phyloP scores from a whole-genome alignment of 2,329 filamentous ascomycete genomes.

The Venturia carpophila region DNA sequence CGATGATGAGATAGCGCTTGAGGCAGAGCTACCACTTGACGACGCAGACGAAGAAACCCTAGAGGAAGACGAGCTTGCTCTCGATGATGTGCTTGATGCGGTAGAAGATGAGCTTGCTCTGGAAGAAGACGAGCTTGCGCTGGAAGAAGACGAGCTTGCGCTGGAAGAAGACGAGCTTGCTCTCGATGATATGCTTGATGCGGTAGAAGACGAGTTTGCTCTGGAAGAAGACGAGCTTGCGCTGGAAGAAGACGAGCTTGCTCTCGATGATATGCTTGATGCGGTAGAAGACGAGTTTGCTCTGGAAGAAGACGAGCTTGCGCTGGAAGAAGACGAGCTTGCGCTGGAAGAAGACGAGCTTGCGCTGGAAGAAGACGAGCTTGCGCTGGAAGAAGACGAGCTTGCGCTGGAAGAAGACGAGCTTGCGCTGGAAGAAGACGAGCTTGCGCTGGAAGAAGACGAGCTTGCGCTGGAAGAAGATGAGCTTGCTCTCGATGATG shows the following conservation, averaged over 20 bases:
- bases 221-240: neutral
- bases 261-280: too few species aligned
- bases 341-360: constrained; percentile 6
- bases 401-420: neutral
- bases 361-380: neutral
- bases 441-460: constrained; percentile 7
- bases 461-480: neutral
- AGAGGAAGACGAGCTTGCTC: neutral
- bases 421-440: neutral
- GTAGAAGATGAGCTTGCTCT: constrained; percentile 21
- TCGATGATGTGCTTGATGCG: neutral
- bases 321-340: neutral
- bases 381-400: neutral
- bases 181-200: too few species aligned
- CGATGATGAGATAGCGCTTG: neutral
- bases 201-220: too few species aligned
- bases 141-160: too few species aligned
- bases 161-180: neutral
- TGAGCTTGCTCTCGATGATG: neutral
- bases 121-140: constrained; percentile 26
- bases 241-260: too few species aligned
- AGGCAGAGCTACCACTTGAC: neutral
- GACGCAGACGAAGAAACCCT: too few species aligned
- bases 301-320: too few species aligned
- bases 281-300: too few species aligned